A percentile compares a stretch with the other conserved stretches of the same genome.
phyloP scores from a whole-genome alignment of 805 yeast genomes.

The Jamesozyma spencerorum region DNA sequence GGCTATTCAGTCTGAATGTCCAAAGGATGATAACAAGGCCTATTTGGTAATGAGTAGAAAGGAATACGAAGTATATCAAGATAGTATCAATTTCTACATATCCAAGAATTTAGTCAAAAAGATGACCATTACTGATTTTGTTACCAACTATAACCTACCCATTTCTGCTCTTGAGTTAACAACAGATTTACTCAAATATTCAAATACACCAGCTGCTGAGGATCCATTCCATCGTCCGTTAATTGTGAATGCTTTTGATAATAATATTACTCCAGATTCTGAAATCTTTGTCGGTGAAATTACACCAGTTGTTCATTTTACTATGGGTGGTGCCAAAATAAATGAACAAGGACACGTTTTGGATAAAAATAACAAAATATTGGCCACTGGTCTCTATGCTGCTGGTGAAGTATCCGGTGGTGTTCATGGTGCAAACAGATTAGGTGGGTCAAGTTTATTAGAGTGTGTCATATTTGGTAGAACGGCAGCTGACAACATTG shows the following conservation, averaged over 20 bases:
- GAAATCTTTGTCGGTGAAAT: slow-evolving; percentile 40
- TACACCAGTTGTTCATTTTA: slow-evolving; percentile 57
- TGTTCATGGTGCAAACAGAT: slow-evolving; percentile 53
- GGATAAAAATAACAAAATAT: slow-evolving; percentile 22
- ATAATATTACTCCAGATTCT: slow-evolving; percentile 16
- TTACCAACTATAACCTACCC: slow-evolving; percentile 18
- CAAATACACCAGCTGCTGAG: slow-evolving; percentile 10
- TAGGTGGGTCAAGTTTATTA: slow-evolving; percentile 49
- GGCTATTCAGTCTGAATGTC: slow-evolving; percentile 31
- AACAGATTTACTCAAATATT: slow-evolving; percentile 17
- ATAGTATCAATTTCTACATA: slow-evolving; percentile 45
- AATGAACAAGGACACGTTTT: slow-evolving; percentile 39
- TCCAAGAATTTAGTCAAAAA: slow-evolving; percentile 31
- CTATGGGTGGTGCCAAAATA: slow-evolving; percentile 59
- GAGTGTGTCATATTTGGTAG: slow-evolving; percentile 56
- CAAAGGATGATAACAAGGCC: slow-evolving; percentile 27
- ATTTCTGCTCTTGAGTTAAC: slow-evolving; percentile 16
- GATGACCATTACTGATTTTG: slow-evolving; percentile 26
- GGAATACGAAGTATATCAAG: slow-evolving; percentile 37
- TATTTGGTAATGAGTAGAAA: slow-evolving; percentile 34
- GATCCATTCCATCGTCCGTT: slow-evolving; percentile 33
- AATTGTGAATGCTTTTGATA: slow-evolving; percentile 28
- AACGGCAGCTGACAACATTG: slow-evolving; percentile 36
- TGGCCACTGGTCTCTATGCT: slow-evolving; percentile 44
- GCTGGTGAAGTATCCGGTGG: slow-evolving; percentile 66